Conservation (phyloP, 2,329 filamentous ascomycete species). For the Xylaria sp. region DNA sequence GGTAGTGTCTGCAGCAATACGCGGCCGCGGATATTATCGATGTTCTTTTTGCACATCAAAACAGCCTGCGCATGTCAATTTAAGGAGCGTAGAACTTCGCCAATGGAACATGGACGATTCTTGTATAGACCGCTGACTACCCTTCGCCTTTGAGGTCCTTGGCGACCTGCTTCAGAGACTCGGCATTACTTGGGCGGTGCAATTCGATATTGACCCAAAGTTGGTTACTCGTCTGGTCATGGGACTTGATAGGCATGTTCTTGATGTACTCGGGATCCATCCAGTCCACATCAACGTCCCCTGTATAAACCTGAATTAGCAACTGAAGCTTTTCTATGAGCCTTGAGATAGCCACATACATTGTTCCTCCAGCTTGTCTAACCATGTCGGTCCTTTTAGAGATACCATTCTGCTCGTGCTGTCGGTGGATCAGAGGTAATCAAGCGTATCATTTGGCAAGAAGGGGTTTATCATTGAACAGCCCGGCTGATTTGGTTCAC, state of each 20-base stretch:
- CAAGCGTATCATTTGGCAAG: background rate
- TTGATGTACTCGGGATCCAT: slow-evolving; percentile 62
- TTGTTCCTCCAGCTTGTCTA: slow-evolving; percentile 32
- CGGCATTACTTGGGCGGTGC: slow-evolving; percentile 55
- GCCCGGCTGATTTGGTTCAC: background rate
- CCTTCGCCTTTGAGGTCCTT: slow-evolving; percentile 58
- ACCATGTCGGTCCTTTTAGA: slow-evolving; percentile 25
- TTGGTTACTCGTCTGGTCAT: slow-evolving; percentile 64
- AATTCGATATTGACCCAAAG: slow-evolving; percentile 61
- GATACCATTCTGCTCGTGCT: slow-evolving; percentile 15
- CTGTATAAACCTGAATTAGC: slow-evolving; percentile 45
- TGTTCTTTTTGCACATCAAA: slow-evolving; percentile 59
- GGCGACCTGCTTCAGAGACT: slow-evolving; percentile 55
- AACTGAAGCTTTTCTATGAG: background rate
- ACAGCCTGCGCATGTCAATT: slow-evolving; percentile 51
- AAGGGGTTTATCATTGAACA: background rate
- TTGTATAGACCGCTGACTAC: slow-evolving; percentile 61
- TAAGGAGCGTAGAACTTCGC: background rate
- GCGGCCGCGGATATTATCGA: slow-evolving; percentile 58
- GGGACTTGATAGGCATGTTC: slow-evolving; percentile 56
- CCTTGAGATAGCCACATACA: slow-evolving; percentile 11
- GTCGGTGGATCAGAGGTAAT: background rate
- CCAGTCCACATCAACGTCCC: slow-evolving; percentile 63
- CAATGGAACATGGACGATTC: slow-evolving; percentile 50
- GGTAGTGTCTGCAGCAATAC: slow-evolving; percentile 62